phyloP scores from a whole-genome alignment of 2,329 filamentous ascomycete species.

The Colletotrichum somersetense region DNA sequence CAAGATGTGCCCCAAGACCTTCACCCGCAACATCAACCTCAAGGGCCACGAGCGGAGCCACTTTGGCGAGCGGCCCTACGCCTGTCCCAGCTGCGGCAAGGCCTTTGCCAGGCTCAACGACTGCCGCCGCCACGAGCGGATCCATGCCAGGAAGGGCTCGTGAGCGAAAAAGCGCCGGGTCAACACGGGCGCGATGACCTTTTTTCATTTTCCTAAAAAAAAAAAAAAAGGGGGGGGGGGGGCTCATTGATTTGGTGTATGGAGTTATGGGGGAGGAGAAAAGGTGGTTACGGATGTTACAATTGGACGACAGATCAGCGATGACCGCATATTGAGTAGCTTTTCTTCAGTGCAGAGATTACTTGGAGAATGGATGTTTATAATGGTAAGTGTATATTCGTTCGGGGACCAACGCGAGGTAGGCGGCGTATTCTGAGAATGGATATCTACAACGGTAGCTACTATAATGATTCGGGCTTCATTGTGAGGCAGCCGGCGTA shows the following conservation, averaged over 20 bases:
- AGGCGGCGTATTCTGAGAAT: background rate
- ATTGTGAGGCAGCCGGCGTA: too few relatives aligned
- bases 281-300: background rate
- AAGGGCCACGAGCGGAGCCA: slow-evolving; percentile 54
- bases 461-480: too few relatives aligned
- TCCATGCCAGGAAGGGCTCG: slow-evolving; percentile 35
- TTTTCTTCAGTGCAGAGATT: background rate
- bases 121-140: slow-evolving; percentile 50
- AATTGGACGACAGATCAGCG: background rate
- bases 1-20: slow-evolving; percentile 51
- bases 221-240: too few relatives aligned
- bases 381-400: background rate
- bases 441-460: too few relatives aligned
- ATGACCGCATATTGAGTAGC: background rate
- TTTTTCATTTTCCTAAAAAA: background rate
- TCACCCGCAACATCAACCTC: slow-evolving; percentile 53
- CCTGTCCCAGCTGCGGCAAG: slow-evolving; percentile 49
- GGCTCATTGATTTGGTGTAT: background rate
- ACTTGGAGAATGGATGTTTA: too few relatives aligned
- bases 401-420: background rate
- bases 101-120: slow-evolving; percentile 52
- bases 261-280: background rate
- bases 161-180: background rate
- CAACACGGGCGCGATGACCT: background rate
- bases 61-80: slow-evolving; percentile 49